A percentile compares a stretch with the other conserved stretches of the same genome.
Conservation (phyloP, 1,284 basidiomycete genomes). For the Marasmius fiardii region DNA sequence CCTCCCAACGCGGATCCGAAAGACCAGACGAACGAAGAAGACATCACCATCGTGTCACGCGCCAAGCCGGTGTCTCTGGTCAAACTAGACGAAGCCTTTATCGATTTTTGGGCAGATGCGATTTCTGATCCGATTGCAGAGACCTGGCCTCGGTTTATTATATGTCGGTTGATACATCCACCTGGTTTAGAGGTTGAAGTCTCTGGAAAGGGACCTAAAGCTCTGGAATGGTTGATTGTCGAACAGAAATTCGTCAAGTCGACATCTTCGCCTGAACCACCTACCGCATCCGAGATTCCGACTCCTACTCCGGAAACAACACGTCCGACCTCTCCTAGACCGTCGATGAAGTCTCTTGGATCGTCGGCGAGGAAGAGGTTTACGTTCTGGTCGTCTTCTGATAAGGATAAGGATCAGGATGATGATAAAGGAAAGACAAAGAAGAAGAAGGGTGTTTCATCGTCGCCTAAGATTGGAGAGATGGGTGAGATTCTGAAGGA, state of each 20-base stretch:
- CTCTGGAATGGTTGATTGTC: slow-evolving; percentile 57
- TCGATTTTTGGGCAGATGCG: slow-evolving; percentile 76
- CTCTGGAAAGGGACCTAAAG: slow-evolving; percentile 20
- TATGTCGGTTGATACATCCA: slow-evolving; percentile 50
- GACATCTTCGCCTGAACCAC: slow-evolving; percentile 20
- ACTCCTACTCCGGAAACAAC: slow-evolving; percentile 18
- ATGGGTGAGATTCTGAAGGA: slow-evolving; percentile 61
- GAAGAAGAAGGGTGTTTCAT: slow-evolving; percentile 30
- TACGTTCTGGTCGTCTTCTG: slow-evolving; percentile 46
- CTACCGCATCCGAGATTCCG: slow-evolving; percentile 24
- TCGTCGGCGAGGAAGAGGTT: slow-evolving; percentile 51
- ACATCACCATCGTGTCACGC: slow-evolving; percentile 30
- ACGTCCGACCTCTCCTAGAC: slow-evolving; percentile 43
- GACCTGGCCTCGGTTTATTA: slow-evolving; percentile 61
- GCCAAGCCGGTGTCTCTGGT: slow-evolving; percentile 43
- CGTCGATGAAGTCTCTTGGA: slow-evolving; percentile 44
- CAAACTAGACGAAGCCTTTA: slow-evolving; percentile 72
- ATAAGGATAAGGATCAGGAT: slow-evolving; percentile 21
- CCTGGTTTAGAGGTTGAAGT: slow-evolving; percentile 22
- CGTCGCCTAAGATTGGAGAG: slow-evolving; percentile 47
- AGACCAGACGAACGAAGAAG: slow-evolving; percentile 14
- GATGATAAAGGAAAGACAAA: slow-evolving; percentile 17
- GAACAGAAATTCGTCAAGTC: slow-evolving; percentile 52
- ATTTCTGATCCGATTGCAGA: slow-evolving; percentile 60
- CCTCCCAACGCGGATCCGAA: not conserved